Evolutionary conservation across 106 monocot species (phyloP), one percentile per base, ranked within the genome.

Genomic region (Dioscorea zingiberensis): DNA sequence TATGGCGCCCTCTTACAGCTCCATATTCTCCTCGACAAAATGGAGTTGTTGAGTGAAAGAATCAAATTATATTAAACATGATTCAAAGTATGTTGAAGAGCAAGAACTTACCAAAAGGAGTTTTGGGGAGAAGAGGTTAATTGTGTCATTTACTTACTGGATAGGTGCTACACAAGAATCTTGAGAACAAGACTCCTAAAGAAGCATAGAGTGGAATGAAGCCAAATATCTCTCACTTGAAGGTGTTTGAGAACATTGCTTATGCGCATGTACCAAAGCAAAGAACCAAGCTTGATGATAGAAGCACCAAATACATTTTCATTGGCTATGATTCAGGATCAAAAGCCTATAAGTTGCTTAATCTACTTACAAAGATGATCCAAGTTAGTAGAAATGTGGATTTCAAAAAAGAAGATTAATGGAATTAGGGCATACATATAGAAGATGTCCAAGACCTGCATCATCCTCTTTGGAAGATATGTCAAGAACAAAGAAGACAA

Each of bases 181-280:
- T 61, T 4, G 4, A 25, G 27, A 25, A 30, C 10, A 30, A 13
- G 29, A 61, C 61, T 2, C 61, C 18, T 9, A 14, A 61, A 38
- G 61, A 61, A 61, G 27, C 61, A 29, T 61, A 18, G 22, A 58
- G n/a, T n/a, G n/a, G n/a, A n/a, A n/a, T n/a, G n/a, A n/a, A n/a
- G n/a, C n/a, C n/a, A n/a, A n/a, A n/a, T n/a, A n/a, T n/a, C n/a
- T n/a, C n/a, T n/a, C n/a, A n/a, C n/a, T n/a, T n/a, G n/a, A n/a
- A n/a, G n/a, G n/a, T n/a, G n/a, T n/a, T n/a, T n/a, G n/a, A n/a
- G n/a, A n/a, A n/a, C n/a, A n/a, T n/a, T n/a, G n/a, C n/a, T n/a
- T n/a, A n/a, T n/a, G n/a, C n/a, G n/a, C n/a, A n/a, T n/a, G n/a
- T n/a, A n/a, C n/a, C n/a, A n/a, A n/a, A n/a, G n/a, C n/a, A n/a